Evolutionary conservation across 139 green algal species (phyloP), one percentile per base, ranked within the genome.

Genomic region (Penium margaritaceum): DNA sequence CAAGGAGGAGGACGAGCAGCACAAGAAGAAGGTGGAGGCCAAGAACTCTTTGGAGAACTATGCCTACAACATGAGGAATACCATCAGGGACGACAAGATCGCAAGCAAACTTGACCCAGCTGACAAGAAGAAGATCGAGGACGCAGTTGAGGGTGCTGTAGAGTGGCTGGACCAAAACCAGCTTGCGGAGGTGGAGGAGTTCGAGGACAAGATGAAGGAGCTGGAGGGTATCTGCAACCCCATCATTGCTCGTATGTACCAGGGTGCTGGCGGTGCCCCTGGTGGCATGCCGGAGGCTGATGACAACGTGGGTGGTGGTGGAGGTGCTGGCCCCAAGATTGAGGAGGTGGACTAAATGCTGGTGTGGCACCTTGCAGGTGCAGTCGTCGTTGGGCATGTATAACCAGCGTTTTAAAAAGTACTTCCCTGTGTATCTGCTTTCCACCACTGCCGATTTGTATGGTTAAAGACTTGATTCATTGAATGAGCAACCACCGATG

Each of bases 21-120:
- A 92, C 82, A 91, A 90, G 84, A 89, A 90, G 80, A 88, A 92
- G 44, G 84, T 95, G 17, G 92, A 98, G 67, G 88, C 91, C 38
- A 95, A 96, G 85, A 96, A 96, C 76, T 39, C n/a, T 1, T 84
- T 98, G 5, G 92, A 98, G 85, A 96, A 96, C 81, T 92, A 87
- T 63, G 76, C 82, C 46, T 85, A 84, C 80, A 83, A 89, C 87
- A 93, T 97, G 87, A 84, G 90, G 70, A 96, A 96, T 88, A 96
- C 91, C 29, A 87, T 97, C 67, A 87, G 84, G 4, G 93, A 98
- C 61, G 84, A 91, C 12, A 95, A 95, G 82, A 81, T 92, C 33
- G 85, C 76, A 0, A 63, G 72, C 46, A 95, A 95, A 86, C 76
- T 97, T 30, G 68, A 84, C 5, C 67, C 85, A 1, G 85, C 81